Evolutionary conservation across 768 basidiomycete genomes (phyloP), one percentile per base, ranked within the genome.

Genomic region (Ephemerocybe angulata): DNA sequence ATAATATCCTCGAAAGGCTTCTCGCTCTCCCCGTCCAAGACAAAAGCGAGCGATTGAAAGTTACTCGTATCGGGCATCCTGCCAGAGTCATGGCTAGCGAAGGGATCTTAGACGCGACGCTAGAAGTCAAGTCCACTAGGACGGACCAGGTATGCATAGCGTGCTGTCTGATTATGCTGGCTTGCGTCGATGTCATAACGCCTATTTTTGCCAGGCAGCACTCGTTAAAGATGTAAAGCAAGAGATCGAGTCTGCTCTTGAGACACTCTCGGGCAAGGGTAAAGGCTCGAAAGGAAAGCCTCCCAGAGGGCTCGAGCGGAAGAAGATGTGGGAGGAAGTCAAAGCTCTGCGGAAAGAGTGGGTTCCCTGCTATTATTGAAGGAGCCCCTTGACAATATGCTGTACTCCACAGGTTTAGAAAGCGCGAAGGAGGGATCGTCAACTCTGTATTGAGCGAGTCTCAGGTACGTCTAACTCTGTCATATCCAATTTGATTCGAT

Each of bases 21-120:
- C 75, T 90, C 15, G 80, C 78, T 15, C 71, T 90, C 3, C 85
- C 87, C 12, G 57, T 70, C 0, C 61, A 69, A 1, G 78, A 78
- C 24, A 84, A 79, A 49, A 76, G 74, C 3, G 70, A 74, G 21
- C 78, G 71, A 56, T 60, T 90, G 11, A 85, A 78, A 64, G 81
- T 87, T 6, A 93, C 94, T 0, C 81, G 97, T n/a, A 78, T 99
- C 12, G 97, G 97, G 0, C 97, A 99, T 68, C 97, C 97, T 0
- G 96, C 97, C 0, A 82, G 97, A 24, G 87, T 98, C 0, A 88
- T 97, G 77, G 76, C 85, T 0, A 77, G 84, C 22, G 80, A 85
- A 60, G 77, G 80, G 19, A 72, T 90, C 27, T 65, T 90, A 17
- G 82, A 88, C 17, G 75, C 82, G 1, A 93, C 87, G 4, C 69